phyloP scores from a whole-genome alignment of 495 filamentous ascomycete genomes.

The Aspergillus funiculosus region DNA sequence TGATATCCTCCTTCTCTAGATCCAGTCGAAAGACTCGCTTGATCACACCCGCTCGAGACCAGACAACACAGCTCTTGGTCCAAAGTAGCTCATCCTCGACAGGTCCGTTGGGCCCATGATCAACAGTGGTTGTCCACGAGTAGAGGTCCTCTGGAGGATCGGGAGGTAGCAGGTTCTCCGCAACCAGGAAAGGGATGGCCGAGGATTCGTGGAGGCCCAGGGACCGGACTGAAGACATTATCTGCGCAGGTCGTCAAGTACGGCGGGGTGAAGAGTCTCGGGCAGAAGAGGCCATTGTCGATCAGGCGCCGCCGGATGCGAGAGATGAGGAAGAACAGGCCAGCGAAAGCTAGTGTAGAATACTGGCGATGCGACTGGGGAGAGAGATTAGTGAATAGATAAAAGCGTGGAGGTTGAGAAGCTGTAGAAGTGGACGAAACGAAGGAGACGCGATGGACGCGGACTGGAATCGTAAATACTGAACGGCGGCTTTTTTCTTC shows the following conservation, averaged over 20 bases:
- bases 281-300: conserved; percentile 23
- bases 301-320: conserved; percentile 4
- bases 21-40: conserved; percentile 84
- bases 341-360: background rate
- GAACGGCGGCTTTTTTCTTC: conserved; percentile 16
- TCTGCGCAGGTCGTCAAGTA: conserved; percentile 24
- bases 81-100: conserved; percentile 80
- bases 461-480: conserved; percentile 8
- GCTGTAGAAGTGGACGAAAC: conserved; percentile 1
- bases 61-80: conserved; percentile 78
- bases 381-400: background rate
- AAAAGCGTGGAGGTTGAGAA: background rate
- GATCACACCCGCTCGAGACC: conserved; percentile 81
- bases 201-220: conserved; percentile 83
- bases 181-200: conserved; percentile 73
- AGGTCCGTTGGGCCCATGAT: conserved; percentile 38
- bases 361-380: background rate
- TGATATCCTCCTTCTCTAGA: conserved; percentile 75
- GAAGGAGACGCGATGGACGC: conserved; percentile 21
- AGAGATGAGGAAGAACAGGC: background rate
- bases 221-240: conserved; percentile 83
- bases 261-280: conserved; percentile 17
- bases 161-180: conserved; percentile 68
- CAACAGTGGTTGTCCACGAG: conserved; percentile 57
- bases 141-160: conserved; percentile 64